Evolutionary conservation across 75 land plant genomes (phyloP).

Genomic region (Sequoia sempervirens): DNA sequence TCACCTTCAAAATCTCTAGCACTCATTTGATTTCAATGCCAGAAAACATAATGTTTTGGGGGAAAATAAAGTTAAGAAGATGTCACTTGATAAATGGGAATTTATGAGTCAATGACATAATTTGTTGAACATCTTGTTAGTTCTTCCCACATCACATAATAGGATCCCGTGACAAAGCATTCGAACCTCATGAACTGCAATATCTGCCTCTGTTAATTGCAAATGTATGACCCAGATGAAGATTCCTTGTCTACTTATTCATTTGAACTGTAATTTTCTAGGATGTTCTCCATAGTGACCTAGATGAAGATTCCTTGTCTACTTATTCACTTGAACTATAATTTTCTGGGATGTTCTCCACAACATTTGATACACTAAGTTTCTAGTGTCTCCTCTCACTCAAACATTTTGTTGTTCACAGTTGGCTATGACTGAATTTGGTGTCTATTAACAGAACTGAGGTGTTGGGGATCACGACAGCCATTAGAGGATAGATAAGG

Average conservation of each 20-base stretch:
- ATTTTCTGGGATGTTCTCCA: neutral
- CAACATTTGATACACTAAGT: neutral
- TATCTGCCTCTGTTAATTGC: too few species aligned
- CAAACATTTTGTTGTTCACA: neutral
- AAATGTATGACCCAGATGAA: neutral
- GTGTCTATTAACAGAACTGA: neutral
- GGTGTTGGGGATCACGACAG: neutral
- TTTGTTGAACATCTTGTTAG: too few species aligned
- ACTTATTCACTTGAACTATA: neutral
- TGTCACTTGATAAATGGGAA: too few species aligned
- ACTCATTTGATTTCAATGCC: too few species aligned
- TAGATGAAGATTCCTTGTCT: neutral
- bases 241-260: neutral
- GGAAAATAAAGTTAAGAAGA: too few species aligned
- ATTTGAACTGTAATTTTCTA: too few species aligned
- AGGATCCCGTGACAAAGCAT: too few species aligned
- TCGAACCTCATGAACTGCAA: too few species aligned
- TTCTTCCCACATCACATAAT: too few species aligned
- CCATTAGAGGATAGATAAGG: neutral
- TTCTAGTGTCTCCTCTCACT: neutral
- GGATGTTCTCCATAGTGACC: neutral
- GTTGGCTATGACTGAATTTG: neutral
- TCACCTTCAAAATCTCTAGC: too few species aligned
- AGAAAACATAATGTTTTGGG: too few species aligned
- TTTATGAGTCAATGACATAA: too few species aligned